These are phyloP conservation scores for Oryza punctata DNA, from an alignment of 176 grass and related monocot species.

Conservation along the genomic window DNA sequence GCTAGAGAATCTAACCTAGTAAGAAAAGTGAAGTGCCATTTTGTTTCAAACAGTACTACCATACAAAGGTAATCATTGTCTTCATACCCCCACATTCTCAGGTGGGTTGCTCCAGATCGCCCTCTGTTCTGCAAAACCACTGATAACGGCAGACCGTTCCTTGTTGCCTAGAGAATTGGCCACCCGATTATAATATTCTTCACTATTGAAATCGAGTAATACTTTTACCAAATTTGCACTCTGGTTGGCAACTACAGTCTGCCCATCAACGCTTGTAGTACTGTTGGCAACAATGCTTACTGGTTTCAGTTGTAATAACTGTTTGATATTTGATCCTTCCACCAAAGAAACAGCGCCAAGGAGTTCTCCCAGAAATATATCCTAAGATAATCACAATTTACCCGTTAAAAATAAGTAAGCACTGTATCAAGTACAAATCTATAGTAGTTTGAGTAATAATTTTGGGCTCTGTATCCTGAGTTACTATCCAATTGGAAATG, in stretches of 20 bases:
- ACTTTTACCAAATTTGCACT: constrained; percentile 47
- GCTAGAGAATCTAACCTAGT: constrained; percentile 20
- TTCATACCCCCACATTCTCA: constrained; percentile 12
- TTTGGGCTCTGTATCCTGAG: neutral
- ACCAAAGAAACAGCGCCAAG: constrained; percentile 77
- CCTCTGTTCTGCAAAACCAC: constrained; percentile 73
- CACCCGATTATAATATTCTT: constrained; percentile 58
- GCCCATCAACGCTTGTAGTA: constrained; percentile 45
- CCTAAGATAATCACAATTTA: constrained; percentile 42
- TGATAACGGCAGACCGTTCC: constrained; percentile 58
- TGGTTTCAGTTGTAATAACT: constrained; percentile 36
- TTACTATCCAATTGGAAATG: neutral
- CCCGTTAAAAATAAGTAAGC: neutral
- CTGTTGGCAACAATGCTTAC: constrained; percentile 49
- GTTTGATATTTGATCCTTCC: constrained; percentile 52
- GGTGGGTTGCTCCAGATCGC: constrained; percentile 52
- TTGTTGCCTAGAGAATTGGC: constrained; percentile 45
- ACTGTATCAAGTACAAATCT: neutral
- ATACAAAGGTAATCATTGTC: neutral
- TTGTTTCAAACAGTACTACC: neutral
- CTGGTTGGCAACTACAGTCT: constrained; percentile 36
- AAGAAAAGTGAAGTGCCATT: constrained; percentile 12
- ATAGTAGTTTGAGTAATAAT: constrained; percentile 11
- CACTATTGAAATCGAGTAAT: constrained; percentile 50
- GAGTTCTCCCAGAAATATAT: constrained; percentile 83